phyloP scores from a whole-genome alignment of 2,329 filamentous ascomycete genomes.

The Sclerotinia spermophila region DNA sequence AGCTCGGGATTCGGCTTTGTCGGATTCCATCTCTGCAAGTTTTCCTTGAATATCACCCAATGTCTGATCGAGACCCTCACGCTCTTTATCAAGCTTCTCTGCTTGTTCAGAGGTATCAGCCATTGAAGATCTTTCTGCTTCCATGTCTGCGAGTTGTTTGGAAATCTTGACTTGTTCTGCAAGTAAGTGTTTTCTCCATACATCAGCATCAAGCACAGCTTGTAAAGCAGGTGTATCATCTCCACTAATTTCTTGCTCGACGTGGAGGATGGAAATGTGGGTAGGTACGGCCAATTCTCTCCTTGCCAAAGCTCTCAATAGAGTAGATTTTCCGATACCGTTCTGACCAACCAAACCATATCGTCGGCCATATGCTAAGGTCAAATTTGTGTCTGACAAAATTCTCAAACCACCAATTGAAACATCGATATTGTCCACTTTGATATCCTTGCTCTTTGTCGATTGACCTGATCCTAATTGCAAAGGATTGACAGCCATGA shows the following conservation, averaged over 20 bases:
- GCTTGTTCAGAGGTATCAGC: constrained; percentile 92
- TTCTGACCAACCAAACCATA: constrained; percentile 99
- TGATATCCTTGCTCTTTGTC: constrained; percentile 97
- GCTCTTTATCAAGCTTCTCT: constrained; percentile 75
- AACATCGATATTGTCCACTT: constrained; percentile 93
- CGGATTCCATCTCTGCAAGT: constrained; percentile 96
- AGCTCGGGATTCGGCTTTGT: constrained; percentile 93
- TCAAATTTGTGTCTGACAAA: constrained; percentile 83
- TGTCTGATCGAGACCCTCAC: constrained; percentile 85
- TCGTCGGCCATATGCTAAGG: constrained; percentile 84
- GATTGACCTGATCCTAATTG: constrained; percentile 70
- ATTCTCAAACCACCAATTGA: constrained; percentile 87
- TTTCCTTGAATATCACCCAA: constrained; percentile 89
- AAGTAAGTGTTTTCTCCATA: constrained; percentile 95
- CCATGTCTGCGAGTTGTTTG: constrained; percentile 70
- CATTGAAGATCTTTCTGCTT: constrained; percentile 71
- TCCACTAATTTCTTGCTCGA: constrained; percentile 96
- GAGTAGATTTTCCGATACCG: constrained; percentile 97
- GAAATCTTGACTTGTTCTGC: constrained; percentile 85
- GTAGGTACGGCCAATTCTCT: constrained; percentile 93
- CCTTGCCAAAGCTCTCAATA: constrained; percentile 84
- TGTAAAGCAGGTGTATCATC: constrained; percentile 94
- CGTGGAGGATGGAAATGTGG: constrained; percentile 97
- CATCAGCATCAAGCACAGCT: constrained; percentile 93
- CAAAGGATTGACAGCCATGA: constrained; percentile 98